Base-by-base conservation (phyloP, 2,329 filamentous ascomycete genomes). In the Echinosphaeria canescens region DNA sequence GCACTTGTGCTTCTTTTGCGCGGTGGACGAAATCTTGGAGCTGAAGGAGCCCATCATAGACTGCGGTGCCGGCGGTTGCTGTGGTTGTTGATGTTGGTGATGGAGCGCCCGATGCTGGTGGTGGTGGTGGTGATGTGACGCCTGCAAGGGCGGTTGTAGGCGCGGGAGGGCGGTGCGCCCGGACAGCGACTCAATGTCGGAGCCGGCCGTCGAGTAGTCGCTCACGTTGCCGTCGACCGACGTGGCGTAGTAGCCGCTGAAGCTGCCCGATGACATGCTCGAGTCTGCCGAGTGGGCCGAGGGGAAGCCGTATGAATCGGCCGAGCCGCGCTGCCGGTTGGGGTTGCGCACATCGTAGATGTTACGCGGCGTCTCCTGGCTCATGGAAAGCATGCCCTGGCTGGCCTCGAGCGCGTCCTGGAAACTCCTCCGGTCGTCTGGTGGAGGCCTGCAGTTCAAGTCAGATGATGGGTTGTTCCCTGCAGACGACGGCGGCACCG, bases 31-130 rank as follows among this genome's bases (percentile, higher is more conserved):
- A 27, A 93, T 74, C 53, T 93, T 93, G 34, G 85, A 93, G 52
- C 80, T 93, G 55, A 95, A 95, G 42, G 91, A 84, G 27, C 81
- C 72, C 88, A 98, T 98, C 82, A 98, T 93, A 1, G 84, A 90
- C 44, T 90, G 79, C 2, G 82, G 84, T 12, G 81, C 81, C 2
- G 82, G 81, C 2, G 81, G 80, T 34, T 59, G 62, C n/a, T n/a
- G n/a, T n/a, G n/a, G n/a, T n/a, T n/a, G n/a, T n/a, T n/a, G n/a
- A n/a, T n/a, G n/a, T n/a, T n/a, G n/a, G n/a, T n/a, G n/a, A n/a
- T n/a, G n/a, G n/a, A n/a, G n/a, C 7, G 17, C 7, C 6, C 10
- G 17, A 10, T 19, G 17, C 7, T 19, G 17, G 17, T 19, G 17
- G 17, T 19, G 17, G 17, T 19, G 17, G 17, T 19, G 17, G 17